Evolutionary conservation across 306 rosid species (phyloP), one percentile per base, ranked within the genome.

Genomic region (Glycyrrhiza uralensis): DNA sequence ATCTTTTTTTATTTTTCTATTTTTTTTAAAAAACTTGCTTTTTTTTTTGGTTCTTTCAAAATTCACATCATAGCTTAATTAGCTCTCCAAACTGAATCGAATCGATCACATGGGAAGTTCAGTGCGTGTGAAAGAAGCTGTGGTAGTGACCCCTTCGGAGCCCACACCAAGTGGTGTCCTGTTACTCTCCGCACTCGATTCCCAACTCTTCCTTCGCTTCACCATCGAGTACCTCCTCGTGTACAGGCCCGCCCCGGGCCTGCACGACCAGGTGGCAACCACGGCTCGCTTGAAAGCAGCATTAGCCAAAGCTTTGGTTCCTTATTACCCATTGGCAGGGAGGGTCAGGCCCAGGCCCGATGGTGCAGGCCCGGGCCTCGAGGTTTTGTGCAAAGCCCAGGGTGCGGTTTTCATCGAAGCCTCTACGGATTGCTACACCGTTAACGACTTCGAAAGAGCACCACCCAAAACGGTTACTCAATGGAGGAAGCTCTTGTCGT

Each of bases 141-240:
- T 72, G 5, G 66, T 90, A 7, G 62, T 93, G 13, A 72, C 81
- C 0, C 98, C 98, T 8, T 78, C 90, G 10, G 90, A 84, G 6
- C 90, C 92, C 60, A 87, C 90, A 36, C 96, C 97, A 3, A 3
- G 42, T n/a, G 59, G 73, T 44, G 72, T 84, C 4, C 88, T 93
- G 23, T 1, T 73, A 1, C 97, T 93, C 44, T 93, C 98, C 0
- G 70, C 97, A 18, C 22, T 93, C 3, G 98, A 93, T 44, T 93
- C 97, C 1, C 98, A 93, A 46, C 96, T 84, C 79, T 93, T 93
- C 75, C 90, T 93, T 20, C 97, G 97, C 20, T 93, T 93, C 85
- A 87, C 90, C 4, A 83, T 90, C 1, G 98, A 93, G 68, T 93
- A 90, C 65, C 94, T 93, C 55, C 13, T 90, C 0, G 22, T 90